These are phyloP conservation scores for Penicillium diatomitis DNA, from an alignment of 495 filamentous ascomycete genomes.

Conservation along the genomic window DNA sequence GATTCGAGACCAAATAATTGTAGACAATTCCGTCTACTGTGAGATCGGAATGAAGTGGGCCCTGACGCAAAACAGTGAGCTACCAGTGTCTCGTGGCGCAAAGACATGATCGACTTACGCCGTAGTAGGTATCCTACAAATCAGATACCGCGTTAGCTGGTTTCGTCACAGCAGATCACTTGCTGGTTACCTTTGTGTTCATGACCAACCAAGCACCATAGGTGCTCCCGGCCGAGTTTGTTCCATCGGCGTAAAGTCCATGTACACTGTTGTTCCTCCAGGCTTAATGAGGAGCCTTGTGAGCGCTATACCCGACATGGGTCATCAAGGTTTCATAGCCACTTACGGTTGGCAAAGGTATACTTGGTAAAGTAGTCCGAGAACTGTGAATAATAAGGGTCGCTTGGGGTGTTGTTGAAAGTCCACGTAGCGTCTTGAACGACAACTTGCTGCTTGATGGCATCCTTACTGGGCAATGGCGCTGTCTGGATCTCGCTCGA, in stretches of 20 bases:
- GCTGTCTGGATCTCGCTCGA: conserved; percentile 42
- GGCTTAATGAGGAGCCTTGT: conserved; percentile 4
- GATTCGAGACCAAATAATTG: conserved; percentile 45
- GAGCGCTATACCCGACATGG: too few relatives aligned
- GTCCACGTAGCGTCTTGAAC: conserved; percentile 53
- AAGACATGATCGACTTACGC: conserved; percentile 13
- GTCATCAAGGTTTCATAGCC: background rate
- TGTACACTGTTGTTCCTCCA: conserved; percentile 47
- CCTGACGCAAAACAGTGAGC: conserved; percentile 11
- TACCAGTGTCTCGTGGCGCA: background rate
- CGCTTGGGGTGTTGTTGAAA: conserved; percentile 39
- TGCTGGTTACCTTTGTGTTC: conserved; percentile 35
- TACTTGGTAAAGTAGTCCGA: conserved; percentile 54
- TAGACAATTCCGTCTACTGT: conserved; percentile 50
- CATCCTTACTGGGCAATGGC: conserved; percentile 40
- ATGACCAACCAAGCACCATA: conserved; percentile 50
- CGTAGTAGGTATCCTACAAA: conserved; percentile 44
- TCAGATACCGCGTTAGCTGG: background rate
- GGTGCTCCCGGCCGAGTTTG: conserved; percentile 36
- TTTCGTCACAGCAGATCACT: background rate
- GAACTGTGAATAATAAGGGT: conserved; percentile 41
- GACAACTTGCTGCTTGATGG: conserved; percentile 26
- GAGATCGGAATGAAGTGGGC: conserved; percentile 46
- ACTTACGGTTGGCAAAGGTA: conserved; percentile 36
- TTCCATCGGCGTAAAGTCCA: conserved; percentile 45